Percentiles rank a stretch among this genome's conserved stretches.
Conservation (phyloP, 768 basidiomycete species). For the Xerocomellus dryophilus region DNA sequence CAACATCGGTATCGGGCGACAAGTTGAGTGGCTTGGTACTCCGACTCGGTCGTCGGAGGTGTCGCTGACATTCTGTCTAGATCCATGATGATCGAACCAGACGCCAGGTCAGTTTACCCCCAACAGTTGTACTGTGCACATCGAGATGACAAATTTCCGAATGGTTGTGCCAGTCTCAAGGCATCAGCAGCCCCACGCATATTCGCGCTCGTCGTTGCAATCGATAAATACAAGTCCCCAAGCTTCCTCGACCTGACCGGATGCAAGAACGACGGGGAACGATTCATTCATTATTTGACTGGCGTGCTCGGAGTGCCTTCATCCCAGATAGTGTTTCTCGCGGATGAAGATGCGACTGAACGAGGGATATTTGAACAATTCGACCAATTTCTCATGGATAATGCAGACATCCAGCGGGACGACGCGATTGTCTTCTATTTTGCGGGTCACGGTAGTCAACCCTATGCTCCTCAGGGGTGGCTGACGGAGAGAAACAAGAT, state of each 20-base stretch:
- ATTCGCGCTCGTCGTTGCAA: constrained; percentile 18
- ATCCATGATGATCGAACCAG: constrained; percentile 1
- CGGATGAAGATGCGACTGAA: constrained; percentile 13
- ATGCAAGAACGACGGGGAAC: constrained; percentile 19
- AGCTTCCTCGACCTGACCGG: neutral
- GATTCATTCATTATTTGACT: constrained; percentile 12
- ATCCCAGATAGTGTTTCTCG: constrained; percentile 14
- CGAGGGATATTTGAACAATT: constrained; percentile 4
- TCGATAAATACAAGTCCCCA: constrained; percentile 11
- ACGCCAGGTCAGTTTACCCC: constrained; percentile 2
- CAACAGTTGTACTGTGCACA: neutral
- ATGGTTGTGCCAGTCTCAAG: neutral
- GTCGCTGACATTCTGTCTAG: constrained; percentile 2
- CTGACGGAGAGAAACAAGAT: constrained; percentile 12
- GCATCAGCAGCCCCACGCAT: constrained; percentile 7
- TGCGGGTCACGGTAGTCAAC: constrained; percentile 16
- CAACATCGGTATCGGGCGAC: neutral
- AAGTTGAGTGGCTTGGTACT: constrained; percentile 12
- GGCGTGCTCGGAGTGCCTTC: constrained; percentile 13
- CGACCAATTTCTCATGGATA: constrained; percentile 8
- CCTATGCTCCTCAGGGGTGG: constrained; percentile 16
- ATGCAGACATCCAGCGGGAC: constrained; percentile 6
- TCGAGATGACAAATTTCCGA: neutral
- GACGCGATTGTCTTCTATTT: constrained; percentile 21
- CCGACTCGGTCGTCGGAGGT: neutral